These are phyloP conservation scores for Pseudonitzschia multiseries DNA, from an alignment of 108 stramenopile genomes.

Conservation along the genomic window DNA sequence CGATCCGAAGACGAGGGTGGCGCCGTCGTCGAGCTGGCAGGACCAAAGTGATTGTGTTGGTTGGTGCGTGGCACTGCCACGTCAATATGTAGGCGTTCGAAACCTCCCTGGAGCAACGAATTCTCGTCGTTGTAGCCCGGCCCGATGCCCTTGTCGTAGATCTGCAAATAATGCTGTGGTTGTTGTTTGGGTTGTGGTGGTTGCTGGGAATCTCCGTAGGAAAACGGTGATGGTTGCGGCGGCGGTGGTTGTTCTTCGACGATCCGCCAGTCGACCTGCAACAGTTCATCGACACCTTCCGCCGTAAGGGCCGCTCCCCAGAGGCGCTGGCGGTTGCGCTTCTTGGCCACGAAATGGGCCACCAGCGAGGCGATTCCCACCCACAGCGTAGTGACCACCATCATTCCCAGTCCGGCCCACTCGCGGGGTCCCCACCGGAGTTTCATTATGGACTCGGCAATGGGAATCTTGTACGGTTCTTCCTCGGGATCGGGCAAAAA, in stretches of 20 bases:
- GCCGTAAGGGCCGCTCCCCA: conserved; percentile 27
- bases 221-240: too few relatives aligned
- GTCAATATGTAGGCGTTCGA: neutral
- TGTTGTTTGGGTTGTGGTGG: neutral
- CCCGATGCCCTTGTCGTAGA: conserved; percentile 28
- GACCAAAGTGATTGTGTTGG: neutral
- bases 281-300: conserved; percentile 27
- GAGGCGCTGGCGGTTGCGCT: neutral
- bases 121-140: conserved; percentile 41
- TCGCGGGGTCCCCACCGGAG: conserved; percentile 21
- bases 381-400: conserved; percentile 8
- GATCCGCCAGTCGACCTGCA: conserved; percentile 29
- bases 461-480: neutral
- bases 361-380: neutral
- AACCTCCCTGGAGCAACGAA: conserved; percentile 29
- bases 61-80: too few relatives aligned
- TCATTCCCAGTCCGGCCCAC: conserved; percentile 28
- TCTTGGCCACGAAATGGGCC: neutral
- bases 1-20: neutral
- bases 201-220: neutral
- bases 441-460: neutral
- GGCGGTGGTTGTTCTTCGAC: conserved; percentile 1
- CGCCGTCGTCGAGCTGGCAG: neutral
- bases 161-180: conserved; percentile 22
- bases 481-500: too few relatives aligned